Base-by-base conservation (phyloP, 495 filamentous ascomycete genomes). In the Hyaloscypha bicolor region DNA sequence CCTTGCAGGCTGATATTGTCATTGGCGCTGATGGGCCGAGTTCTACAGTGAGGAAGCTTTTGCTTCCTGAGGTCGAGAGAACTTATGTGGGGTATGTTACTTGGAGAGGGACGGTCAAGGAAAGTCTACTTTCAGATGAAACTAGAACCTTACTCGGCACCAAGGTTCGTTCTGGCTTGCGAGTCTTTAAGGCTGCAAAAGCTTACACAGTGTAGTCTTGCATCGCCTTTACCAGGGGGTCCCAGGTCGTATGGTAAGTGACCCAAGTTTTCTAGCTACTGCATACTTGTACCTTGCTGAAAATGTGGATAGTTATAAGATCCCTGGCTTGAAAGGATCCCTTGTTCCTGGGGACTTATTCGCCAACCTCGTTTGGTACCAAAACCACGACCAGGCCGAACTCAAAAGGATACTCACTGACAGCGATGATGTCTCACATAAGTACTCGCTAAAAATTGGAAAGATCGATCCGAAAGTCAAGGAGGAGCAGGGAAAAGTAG, bases 281-380 rank as follows among this genome's bases (percentile, higher is more conserved):
- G 39, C 2, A 25, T 1, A 25, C 25, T 25, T 25, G 25, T 2
- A 39, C 55, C 31, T 6, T 39, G 11, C 51, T 64, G 31, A 52
- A 55, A 4, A 14, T 12, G 4, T 45, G 6, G 3, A 9, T 39
- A 79, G 79, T 19, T 87, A 88, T 67, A 76, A 82, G 16, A 87
- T 88, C 53, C 82, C 85, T 0, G 85, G 83, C 2, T 65, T 76
- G 19, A 74, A 84, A 58, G 82, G 84, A 8, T 77, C 77, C 5
- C 75, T 83, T 9, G 74, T 81, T 51, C 75, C 76, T 0, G 84
- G 80, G 14, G 62, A 81, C 16, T 78, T 84, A 2, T 78, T 83
- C 9, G 77, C 86, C 52, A 88, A 87, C 69, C 85, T 80, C 65
- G 85, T 87, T 56, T 88, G 83, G 75, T 88, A 87, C 70, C 77